Evolutionary conservation across 2,329 filamentous ascomycete genomes (phyloP), one percentile per base, ranked within the genome.

Genomic region (Fusarium phyllophilum): DNA sequence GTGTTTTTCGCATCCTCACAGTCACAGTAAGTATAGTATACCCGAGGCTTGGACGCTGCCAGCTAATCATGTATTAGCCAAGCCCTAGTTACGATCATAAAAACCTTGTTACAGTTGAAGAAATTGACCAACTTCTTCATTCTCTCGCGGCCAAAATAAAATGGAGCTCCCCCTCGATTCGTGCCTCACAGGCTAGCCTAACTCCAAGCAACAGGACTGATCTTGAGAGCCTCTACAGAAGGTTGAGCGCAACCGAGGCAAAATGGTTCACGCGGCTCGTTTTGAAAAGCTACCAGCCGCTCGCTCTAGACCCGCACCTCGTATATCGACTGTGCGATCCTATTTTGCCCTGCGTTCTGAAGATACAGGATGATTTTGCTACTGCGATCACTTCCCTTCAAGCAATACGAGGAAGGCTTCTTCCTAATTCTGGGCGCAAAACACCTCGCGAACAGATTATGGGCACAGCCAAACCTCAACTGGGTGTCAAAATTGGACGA

Each of bases 211-310:
- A 76, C 77, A 88, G 78, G 81, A 81, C 83, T 9, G 80, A 86
- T 8, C 80, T 96, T 3, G 85, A 85, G 26, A 79, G 80, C 1
- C 78, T 95, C 2, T 93, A 93, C 76, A 84, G 82, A 36, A 87
- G 89, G 13, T 79, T 94, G 15, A 85, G 85, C 51, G 89, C 93
- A 7, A 85, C 86, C 48, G 93, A 97, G 78, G 92, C 91, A 8
- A 97, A 97, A 82, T 98, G 95, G 95, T 86, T 97, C 17, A 93
- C 93, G 1, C 88, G 95, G 8, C 84, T 98, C 36, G 86, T 97
- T 11, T 84, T 97, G 34, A 96, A 97, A 78, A 89, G 91, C 71
- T 93, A 92, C 67, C 86, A 88, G n/a, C 92, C 93, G 0, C 85
- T 95, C 1, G 80, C 87, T 4, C 78, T 97, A 4, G 89, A 94